Evolutionary conservation across 345 rosid genomes (phyloP).

Genomic region (Acer yangbiense): DNA sequence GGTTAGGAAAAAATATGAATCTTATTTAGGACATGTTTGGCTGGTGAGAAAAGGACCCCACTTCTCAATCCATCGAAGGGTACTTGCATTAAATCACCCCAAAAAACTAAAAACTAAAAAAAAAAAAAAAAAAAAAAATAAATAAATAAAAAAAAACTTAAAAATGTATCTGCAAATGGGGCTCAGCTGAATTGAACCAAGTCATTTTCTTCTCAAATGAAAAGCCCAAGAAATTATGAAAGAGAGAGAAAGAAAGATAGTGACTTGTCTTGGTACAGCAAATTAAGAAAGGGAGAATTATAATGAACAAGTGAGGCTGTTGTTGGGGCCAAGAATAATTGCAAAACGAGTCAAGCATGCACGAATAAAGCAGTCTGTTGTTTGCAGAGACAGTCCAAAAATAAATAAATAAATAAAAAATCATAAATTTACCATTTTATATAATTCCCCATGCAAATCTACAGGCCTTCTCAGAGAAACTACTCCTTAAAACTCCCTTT

Average conservation of each 20-base stretch:
- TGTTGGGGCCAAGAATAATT: constrained; percentile 41
- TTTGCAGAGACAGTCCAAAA: constrained; percentile 20
- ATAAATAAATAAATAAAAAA: neutral
- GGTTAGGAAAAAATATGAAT: neutral
- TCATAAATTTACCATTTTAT: constrained; percentile 26
- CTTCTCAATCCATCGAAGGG: constrained; percentile 38
- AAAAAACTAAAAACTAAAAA: neutral
- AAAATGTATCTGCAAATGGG: constrained; percentile 12
- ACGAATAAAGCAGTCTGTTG: constrained; percentile 29
- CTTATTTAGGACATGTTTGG: constrained; percentile 10
- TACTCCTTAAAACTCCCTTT: neutral
- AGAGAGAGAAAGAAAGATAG: constrained; percentile 19
- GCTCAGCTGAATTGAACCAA: constrained; percentile 17
- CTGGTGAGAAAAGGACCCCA: constrained; percentile 21
- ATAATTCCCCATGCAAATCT: constrained; percentile 18
- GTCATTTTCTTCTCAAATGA: constrained; percentile 3
- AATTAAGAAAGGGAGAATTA: constrained; percentile 34
- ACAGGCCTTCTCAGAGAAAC: neutral
- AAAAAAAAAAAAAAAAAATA: neutral
- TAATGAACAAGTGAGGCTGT: constrained; percentile 32
- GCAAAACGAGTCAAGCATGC: constrained; percentile 43
- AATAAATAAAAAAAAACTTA: constrained; percentile 1
- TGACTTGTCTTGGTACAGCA: constrained; percentile 37
- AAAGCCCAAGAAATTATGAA: constrained; percentile 28
- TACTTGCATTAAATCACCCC: constrained; percentile 39